These are phyloP conservation scores for Apiospora pterosperma DNA, from an alignment of 2,329 filamentous ascomycete genomes.

Conservation along the genomic window DNA sequence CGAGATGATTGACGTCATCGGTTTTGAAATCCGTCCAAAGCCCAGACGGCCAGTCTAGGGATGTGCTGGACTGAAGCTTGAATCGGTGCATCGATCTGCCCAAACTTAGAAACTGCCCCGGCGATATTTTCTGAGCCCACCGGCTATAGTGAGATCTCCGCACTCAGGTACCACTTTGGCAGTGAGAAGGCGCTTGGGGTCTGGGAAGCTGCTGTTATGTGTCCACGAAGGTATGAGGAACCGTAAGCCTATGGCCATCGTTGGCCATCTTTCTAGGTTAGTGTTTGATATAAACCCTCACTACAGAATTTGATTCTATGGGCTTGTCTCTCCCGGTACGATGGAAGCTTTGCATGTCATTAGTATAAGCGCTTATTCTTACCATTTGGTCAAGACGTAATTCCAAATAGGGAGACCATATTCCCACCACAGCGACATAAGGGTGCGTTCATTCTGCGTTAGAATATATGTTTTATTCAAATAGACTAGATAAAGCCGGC, in stretches of 20 bases:
- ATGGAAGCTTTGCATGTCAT: too few relatives aligned
- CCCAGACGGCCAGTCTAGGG: background rate
- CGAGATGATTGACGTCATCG: background rate
- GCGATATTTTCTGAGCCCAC: constrained; percentile 25
- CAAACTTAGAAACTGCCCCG: constrained; percentile 23
- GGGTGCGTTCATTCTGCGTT: too few relatives aligned
- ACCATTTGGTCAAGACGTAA: too few relatives aligned
- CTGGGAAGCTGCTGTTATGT: constrained; percentile 3
- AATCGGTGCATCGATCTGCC: constrained; percentile 25
- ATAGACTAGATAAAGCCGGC: background rate
- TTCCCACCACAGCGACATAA: too few relatives aligned
- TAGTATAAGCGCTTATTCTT: too few relatives aligned
- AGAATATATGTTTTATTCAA: background rate
- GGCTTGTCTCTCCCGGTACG: too few relatives aligned
- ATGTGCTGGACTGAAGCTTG: too few relatives aligned
- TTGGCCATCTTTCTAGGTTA: background rate
- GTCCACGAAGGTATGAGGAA: constrained; percentile 5
- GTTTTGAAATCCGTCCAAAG: too few relatives aligned
- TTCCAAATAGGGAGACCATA: background rate
- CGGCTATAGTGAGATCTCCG: constrained; percentile 33
- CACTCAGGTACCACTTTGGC: constrained; percentile 36
- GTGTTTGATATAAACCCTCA: too few relatives aligned
- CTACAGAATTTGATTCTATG: too few relatives aligned
- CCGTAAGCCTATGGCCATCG: background rate
- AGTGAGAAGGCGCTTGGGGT: constrained; percentile 12